phyloP scores from a whole-genome alignment of 768 basidiomycete species.

The Rhodotorula graminis region DNA sequence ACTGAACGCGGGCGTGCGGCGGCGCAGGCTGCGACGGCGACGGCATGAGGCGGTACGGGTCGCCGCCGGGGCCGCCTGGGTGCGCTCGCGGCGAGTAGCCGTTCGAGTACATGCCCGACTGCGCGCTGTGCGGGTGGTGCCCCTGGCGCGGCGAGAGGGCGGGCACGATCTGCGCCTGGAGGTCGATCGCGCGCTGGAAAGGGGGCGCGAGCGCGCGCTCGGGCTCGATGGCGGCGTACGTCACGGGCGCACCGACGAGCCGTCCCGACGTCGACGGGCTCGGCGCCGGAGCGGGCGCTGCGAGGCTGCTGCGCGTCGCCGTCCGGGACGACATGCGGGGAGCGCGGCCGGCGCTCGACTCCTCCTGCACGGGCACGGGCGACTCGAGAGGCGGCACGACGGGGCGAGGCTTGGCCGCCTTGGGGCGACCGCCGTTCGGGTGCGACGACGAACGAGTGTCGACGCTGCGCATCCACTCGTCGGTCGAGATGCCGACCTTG shows the following conservation, averaged over 20 bases:
- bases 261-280: background rate
- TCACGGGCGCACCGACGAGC: background rate
- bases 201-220: slow-evolving; percentile 36
- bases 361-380: too few relatives aligned
- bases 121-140: background rate
- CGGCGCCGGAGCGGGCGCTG: background rate
- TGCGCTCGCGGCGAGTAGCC: background rate
- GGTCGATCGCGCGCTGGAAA: slow-evolving; percentile 24
- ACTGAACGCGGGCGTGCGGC: background rate
- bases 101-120: background rate
- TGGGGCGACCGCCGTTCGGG: background rate
- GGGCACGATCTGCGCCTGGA: slow-evolving; percentile 25
- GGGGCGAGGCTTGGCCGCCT: background rate
- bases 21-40: too few relatives aligned
- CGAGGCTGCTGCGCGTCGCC: background rate
- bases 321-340: background rate
- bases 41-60: too few relatives aligned
- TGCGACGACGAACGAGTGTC: background rate
- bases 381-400: background rate
- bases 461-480: background rate
- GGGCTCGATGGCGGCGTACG: background rate
- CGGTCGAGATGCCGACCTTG: background rate
- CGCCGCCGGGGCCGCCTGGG: too few relatives aligned
- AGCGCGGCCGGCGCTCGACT: background rate
- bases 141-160: background rate